Conservation (phyloP, 2,329 filamentous ascomycete genomes). For the Sporothrix schenckii region DNA sequence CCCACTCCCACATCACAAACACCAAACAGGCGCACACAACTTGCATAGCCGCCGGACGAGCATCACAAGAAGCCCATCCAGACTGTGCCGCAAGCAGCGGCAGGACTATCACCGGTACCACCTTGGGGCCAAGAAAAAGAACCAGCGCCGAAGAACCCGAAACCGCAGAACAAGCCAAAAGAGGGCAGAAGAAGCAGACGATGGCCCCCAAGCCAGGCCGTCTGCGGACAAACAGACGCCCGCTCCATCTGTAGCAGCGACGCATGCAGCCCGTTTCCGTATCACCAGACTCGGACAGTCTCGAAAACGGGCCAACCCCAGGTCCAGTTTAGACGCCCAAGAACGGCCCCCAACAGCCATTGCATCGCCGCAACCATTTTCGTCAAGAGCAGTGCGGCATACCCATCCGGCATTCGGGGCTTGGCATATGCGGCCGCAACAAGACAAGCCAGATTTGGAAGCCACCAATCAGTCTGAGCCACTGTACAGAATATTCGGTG, state of each 20-base stretch:
- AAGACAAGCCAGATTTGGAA: conserved; percentile 4
- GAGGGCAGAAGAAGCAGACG: background rate
- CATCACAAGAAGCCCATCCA: too few relatives aligned
- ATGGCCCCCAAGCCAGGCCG: conserved; percentile 15
- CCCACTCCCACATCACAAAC: background rate
- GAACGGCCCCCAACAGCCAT: conserved; percentile 9
- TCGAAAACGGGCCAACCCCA: conserved; percentile 11
- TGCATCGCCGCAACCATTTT: background rate
- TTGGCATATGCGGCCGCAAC: background rate
- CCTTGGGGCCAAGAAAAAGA: background rate
- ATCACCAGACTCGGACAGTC: background rate
- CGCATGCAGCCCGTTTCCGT: background rate
- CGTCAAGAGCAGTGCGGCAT: background rate
- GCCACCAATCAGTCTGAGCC: conserved; percentile 4
- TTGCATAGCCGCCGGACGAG: background rate
- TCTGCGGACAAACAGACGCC: conserved; percentile 16
- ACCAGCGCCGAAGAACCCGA: background rate
- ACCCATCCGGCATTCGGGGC: conserved; percentile 12
- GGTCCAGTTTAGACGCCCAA: conserved; percentile 10
- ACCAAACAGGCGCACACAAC: conserved; percentile 11
- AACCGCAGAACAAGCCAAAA: background rate
- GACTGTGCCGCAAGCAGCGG: background rate
- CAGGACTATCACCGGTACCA: background rate
- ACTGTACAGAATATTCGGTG: background rate
- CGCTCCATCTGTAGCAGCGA: background rate